Conservation (phyloP, 306 rosid genomes). For the Vachellia pachyceras region DNA sequence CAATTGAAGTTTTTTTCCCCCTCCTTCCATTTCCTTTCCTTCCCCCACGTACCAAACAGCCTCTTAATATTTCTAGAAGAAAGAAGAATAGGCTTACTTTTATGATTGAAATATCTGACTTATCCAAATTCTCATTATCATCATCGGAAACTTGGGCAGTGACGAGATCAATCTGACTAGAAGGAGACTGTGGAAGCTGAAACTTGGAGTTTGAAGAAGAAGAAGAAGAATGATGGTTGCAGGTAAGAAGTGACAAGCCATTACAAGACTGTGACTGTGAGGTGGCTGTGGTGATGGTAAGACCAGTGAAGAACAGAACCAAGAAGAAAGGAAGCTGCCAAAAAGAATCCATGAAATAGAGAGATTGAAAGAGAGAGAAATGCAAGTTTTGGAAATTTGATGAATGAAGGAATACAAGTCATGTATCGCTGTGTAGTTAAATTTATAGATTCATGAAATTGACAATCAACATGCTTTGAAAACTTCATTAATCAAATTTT, state of each 20-base stretch:
- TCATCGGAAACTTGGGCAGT: conserved; percentile 2
- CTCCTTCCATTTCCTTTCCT: too few species aligned
- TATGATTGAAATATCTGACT: neutral
- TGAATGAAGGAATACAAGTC: too few species aligned
- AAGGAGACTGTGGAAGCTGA: neutral
- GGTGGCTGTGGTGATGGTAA: neutral
- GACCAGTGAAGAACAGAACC: neutral
- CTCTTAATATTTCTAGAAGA: too few species aligned
- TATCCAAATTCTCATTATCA: neutral
- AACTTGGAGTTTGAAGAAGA: neutral
- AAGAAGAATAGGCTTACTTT: too few species aligned
- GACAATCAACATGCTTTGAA: neutral
- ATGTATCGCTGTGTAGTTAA: too few species aligned
- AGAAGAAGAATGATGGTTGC: neutral
- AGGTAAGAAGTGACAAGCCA: neutral
- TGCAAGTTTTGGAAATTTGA: neutral
- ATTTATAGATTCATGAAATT: neutral
- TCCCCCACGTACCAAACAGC: too few species aligned
- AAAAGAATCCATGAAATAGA: too few species aligned
- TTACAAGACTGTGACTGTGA: neutral
- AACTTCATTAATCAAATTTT: too few species aligned
- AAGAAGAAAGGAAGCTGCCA: neutral
- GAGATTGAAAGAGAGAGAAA: too few species aligned
- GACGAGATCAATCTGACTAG: conserved; percentile 22
- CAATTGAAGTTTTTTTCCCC: too few species aligned